Base-by-base conservation (phyloP, 148 eudicot species). In the Camellia sinensis region DNA sequence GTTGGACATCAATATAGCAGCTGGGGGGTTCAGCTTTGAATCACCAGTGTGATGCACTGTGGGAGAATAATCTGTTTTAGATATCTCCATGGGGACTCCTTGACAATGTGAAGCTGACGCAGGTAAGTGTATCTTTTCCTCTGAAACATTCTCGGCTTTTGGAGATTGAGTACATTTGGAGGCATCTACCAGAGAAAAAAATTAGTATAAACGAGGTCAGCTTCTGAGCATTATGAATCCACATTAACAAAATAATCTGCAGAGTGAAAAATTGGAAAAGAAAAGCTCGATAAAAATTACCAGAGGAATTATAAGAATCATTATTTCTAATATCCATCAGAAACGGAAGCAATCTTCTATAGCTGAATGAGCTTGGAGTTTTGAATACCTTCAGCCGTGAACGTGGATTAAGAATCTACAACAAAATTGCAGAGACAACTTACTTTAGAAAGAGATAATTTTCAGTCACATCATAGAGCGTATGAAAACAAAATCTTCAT, bases 311-410 rank as follows among this genome's bases (percentile, higher is more conserved):
- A 65, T 72, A 3, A 3, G 86, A 66, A 22, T 64, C 78, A 68
- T 80, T 76, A 2, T 81, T 81, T 56, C 17, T 67, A 62, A 57
- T 66, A 10, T 83, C 88, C 82, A 12, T 78, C 71, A 86, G 71
- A 86, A 61, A 83, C 6, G 88, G 86, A 41, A 86, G 86, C 76
- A 86, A 56, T 81, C 88, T 81, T 75, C 82, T 81, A 57, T 83
- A 83, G 84, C 80, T 83, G 56, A 81, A 81, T 18, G 83, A 86
- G 60, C 84, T 74, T 19, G 84, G 78, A 63, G 62, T 21, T 56
- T 79, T 81, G 60, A 81, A 86, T 12, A 83, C 76, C 78, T 84
- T 86, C 82, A 43, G 9, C 3, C 67, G 76, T 3, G 71, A 71
- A 63, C 76, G 72, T 15, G 82, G 71, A 72, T 46, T 72, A 62